These are phyloP conservation scores for Mortierella sp. DNA, from an alignment of 371 early-diverging fungal genomes.

Conservation along the genomic window DNA sequence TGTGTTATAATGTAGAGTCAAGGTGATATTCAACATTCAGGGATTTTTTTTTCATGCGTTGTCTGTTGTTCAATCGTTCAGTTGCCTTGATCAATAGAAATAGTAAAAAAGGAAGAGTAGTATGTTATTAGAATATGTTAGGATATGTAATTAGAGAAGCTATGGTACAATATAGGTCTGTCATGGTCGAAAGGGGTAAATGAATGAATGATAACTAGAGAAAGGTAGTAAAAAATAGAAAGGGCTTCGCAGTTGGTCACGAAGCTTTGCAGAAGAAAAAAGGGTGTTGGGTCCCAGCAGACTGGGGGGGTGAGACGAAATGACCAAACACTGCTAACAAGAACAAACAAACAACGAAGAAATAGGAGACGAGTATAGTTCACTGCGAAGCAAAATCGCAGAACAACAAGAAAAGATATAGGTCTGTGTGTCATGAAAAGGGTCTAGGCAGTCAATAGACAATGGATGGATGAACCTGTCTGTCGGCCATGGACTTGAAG, in stretches of 20 bases:
- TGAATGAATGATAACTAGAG: background rate
- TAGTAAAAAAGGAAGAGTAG: background rate
- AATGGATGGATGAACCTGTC: background rate
- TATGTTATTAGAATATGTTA: conserved; percentile 3
- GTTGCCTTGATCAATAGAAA: no score
- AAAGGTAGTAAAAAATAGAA: background rate
- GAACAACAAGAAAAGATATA: background rate
- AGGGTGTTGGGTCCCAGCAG: no score
- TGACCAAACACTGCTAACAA: background rate
- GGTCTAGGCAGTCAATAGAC: background rate
- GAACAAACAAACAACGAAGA: background rate
- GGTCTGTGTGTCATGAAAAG: background rate
- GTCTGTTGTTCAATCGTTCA: no score
- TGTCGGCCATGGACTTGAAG: background rate
- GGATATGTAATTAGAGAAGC: background rate
- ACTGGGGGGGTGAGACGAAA: no score
- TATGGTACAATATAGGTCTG: background rate
- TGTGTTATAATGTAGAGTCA: conserved; percentile 45
- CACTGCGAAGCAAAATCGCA: background rate
- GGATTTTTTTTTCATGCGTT: no score
- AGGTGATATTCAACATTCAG: no score
- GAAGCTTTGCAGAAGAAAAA: background rate
- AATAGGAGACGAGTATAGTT: background rate
- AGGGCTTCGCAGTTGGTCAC: background rate
- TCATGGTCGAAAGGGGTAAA: background rate